Evolutionary conservation across 306 rosid species (phyloP).

Genomic region (Ceratonia siliqua): DNA sequence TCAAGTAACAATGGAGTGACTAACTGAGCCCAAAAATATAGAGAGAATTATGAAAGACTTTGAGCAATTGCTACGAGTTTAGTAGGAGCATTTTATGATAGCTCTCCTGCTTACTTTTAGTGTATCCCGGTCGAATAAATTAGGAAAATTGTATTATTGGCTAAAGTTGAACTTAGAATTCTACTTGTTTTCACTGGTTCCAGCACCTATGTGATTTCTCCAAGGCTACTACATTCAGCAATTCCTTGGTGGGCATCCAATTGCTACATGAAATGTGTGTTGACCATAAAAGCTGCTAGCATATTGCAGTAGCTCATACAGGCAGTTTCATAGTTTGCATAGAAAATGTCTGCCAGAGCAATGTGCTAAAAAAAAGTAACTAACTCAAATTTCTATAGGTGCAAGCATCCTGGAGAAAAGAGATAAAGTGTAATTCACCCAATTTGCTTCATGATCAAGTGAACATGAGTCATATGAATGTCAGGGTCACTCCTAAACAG

Average conservation of each 20-base stretch:
- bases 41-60: neutral
- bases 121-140: neutral
- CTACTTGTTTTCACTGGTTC: conserved; percentile 11
- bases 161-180: neutral
- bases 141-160: neutral
- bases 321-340: conserved; percentile 2
- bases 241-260: neutral
- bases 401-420: neutral
- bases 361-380: neutral
- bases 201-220: neutral
- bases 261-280: neutral
- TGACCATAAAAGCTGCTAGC: neutral
- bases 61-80: neutral
- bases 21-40: neutral
- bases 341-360: neutral
- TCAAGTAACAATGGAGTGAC: neutral
- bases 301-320: neutral
- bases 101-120: conserved; percentile 15
- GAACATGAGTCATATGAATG: neutral
- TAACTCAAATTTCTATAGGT: neutral
- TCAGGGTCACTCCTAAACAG: neutral
- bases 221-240: conserved; percentile 7
- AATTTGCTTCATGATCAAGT: neutral
- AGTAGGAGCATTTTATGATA: neutral
- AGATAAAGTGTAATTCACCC: neutral